Evolutionary conservation across 805 yeast species (phyloP), one percentile per base, ranked within the genome.

Genomic region (Cyberlindnera sargentensis): DNA sequence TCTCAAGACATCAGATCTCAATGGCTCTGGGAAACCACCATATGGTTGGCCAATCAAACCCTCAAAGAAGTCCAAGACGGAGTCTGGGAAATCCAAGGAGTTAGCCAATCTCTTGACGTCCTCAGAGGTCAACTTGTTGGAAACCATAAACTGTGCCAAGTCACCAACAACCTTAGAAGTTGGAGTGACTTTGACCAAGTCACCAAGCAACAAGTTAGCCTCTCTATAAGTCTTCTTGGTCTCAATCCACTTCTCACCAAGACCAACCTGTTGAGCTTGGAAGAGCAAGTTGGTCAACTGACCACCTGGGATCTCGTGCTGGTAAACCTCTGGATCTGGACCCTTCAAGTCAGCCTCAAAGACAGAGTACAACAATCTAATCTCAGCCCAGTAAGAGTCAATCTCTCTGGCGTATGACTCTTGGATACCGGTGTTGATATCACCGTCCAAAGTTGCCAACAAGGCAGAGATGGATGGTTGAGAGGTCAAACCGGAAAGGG

Each of bases 161-260:
- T 93, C 99, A 58, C 99, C 99, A 51, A 93, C 99, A 60, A 93
- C 99, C 74, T 93, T 93, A n/a, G 98, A 90, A 25, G 99, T 93
- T 48, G 99, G 99, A 8, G 99, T 93, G 42, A 93, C 99, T 73
- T 93, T 93, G 58, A 93, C 98, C 63, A 93, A 78, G 65, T 93
- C 99, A 50, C 99, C 99, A 51, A 93, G 75, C 50, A 93, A 74
- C 58, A 75, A 68, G 71, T 93, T 93, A 46, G 99, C 99, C 55
- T 81, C 83, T 65, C 82, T 83, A 70, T 93, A 93, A 27, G 96
- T 93, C 64, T 78, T 83, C 76, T 93, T 93, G 41, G 99, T 93
- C 70, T 87, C 95, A 50, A 77, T 75, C 99, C 99, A 93, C 72
- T 86, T 89, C 56, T 85, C 84, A 55, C 99, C 99, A 52, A 93